A percentile compares a stretch with the other conserved stretches of the same genome.
Conservation (phyloP, 2,329 filamentous ascomycete species). For the Coniella vitis region DNA sequence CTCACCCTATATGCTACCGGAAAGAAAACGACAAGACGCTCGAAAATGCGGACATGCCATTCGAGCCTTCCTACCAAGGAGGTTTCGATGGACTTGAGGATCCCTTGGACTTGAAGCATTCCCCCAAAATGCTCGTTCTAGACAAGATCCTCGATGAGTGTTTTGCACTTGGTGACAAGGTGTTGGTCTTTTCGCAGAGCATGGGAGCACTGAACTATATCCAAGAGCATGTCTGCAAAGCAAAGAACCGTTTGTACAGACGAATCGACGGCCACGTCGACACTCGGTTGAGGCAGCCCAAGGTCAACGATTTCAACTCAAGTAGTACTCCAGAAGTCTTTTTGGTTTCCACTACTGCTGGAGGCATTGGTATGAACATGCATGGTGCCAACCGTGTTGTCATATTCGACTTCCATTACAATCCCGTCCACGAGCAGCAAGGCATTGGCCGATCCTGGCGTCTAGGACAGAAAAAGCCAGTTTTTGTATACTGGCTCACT, state of each 20-base stretch:
- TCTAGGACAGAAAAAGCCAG: slow-evolving; percentile 71
- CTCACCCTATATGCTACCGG: slow-evolving; percentile 31
- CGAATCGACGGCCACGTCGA: slow-evolving; percentile 63
- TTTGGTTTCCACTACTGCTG: slow-evolving; percentile 77
- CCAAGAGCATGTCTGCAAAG: slow-evolving; percentile 49
- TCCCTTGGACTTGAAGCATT: slow-evolving; percentile 35
- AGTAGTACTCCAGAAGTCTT: slow-evolving; percentile 49
- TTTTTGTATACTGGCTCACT: slow-evolving; percentile 79
- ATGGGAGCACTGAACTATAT: slow-evolving; percentile 65
- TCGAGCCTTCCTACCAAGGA: no score
- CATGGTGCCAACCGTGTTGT: slow-evolving; percentile 78
- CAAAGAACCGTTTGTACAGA: slow-evolving; percentile 36
- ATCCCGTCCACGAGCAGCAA: slow-evolving; percentile 76
- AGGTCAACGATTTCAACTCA: slow-evolving; percentile 64
- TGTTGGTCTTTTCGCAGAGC: slow-evolving; percentile 74
- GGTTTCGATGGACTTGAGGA: no score
- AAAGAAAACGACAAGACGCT: no score
- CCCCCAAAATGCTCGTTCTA: slow-evolving; percentile 64
- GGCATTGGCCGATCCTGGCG: slow-evolving; percentile 82
- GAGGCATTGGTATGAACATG: slow-evolving; percentile 78
- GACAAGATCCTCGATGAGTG: slow-evolving; percentile 62
- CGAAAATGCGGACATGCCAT: no score
- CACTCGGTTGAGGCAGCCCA: slow-evolving; percentile 50
- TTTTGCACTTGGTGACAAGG: slow-evolving; percentile 57
- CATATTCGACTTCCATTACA: slow-evolving; percentile 78